Conservation (phyloP, 352 stramenopile species). For the Sclerospora graminicola region DNA sequence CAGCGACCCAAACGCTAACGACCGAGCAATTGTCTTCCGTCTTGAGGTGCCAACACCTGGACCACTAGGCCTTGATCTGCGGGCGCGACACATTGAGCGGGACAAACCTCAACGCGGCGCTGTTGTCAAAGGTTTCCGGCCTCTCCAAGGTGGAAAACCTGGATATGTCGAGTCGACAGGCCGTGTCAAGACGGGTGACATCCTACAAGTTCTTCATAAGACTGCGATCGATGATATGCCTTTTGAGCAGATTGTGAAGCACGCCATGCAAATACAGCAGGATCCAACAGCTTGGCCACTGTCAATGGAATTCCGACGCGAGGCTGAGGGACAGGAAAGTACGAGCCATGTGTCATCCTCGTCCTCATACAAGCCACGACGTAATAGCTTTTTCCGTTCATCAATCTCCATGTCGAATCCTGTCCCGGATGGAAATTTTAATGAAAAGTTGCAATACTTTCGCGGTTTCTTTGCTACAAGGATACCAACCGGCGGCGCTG, state of each 20-base stretch:
- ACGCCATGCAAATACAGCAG: conserved; percentile 63
- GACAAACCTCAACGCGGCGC: conserved; percentile 65
- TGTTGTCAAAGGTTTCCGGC: conserved; percentile 72
- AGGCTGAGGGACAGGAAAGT: conserved; percentile 27
- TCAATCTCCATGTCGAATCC: conserved; percentile 51
- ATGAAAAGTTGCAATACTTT: conserved; percentile 83
- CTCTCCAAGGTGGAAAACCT: conserved; percentile 29
- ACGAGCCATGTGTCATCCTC: conserved; percentile 8
- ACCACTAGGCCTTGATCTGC: conserved; percentile 61
- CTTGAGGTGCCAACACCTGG: conserved; percentile 62
- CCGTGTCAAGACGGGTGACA: conserved; percentile 66
- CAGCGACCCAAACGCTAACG: conserved; percentile 41
- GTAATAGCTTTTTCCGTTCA: conserved; percentile 67
- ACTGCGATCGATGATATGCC: conserved; percentile 71
- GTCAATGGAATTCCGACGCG: conserved; percentile 64
- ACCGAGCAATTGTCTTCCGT: conserved; percentile 56
- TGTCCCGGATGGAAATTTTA: conserved; percentile 68
- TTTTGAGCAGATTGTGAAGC: conserved; percentile 76
- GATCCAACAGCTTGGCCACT: conserved; percentile 60
- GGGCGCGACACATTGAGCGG: conserved; percentile 59
- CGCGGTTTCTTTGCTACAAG: conserved; percentile 75
- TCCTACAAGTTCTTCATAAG: conserved; percentile 71
- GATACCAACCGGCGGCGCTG: conserved; percentile 59
- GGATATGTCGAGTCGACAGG: conserved; percentile 71
- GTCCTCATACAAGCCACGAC: conserved; percentile 25